Percentiles rank a stretch among this genome's conserved stretches.
Evolutionary conservation across 306 rosid genomes (phyloP).

Genomic region (Cicer cuneatum): DNA sequence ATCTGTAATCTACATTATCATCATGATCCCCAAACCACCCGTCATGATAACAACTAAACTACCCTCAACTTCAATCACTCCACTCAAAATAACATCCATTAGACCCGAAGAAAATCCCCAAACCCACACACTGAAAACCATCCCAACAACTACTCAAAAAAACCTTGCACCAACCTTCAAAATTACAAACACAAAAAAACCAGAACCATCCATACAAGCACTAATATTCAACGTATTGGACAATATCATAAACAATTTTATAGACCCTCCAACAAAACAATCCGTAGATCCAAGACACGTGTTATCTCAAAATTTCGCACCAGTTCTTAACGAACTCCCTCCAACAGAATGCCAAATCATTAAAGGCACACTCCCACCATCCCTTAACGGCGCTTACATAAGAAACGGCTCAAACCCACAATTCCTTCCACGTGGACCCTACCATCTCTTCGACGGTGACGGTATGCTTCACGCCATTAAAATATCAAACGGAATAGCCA

Average conservation of each 20-base stretch:
- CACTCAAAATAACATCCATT: conserved; percentile 43
- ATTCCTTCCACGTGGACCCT: conserved; percentile 86
- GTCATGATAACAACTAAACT: conserved; percentile 29
- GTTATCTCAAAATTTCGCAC: conserved; percentile 73
- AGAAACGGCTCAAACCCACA: conserved; percentile 96
- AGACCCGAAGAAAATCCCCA: conserved; percentile 52
- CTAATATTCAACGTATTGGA: conserved; percentile 68
- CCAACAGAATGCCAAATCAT: conserved; percentile 69
- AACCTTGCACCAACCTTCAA: background rate
- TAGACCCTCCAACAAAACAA: conserved; percentile 76
- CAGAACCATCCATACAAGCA: conserved; percentile 37
- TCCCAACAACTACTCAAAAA: background rate
- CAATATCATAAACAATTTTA: conserved; percentile 71
- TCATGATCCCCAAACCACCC: conserved; percentile 47
- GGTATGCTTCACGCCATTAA: conserved; percentile 85
- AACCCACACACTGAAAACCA: background rate
- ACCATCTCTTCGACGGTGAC: conserved; percentile 94
- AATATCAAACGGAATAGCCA: conserved; percentile 65
- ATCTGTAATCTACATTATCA: background rate
- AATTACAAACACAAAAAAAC: background rate
- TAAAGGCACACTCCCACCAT: conserved; percentile 61
- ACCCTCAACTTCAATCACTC: conserved; percentile 4
- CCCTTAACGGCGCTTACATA: conserved; percentile 80
- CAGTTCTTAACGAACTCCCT: conserved; percentile 69
- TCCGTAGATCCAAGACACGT: conserved; percentile 66